Base-by-base conservation (phyloP, 768 basidiomycete species). In the Tricholoma saponaceum region DNA sequence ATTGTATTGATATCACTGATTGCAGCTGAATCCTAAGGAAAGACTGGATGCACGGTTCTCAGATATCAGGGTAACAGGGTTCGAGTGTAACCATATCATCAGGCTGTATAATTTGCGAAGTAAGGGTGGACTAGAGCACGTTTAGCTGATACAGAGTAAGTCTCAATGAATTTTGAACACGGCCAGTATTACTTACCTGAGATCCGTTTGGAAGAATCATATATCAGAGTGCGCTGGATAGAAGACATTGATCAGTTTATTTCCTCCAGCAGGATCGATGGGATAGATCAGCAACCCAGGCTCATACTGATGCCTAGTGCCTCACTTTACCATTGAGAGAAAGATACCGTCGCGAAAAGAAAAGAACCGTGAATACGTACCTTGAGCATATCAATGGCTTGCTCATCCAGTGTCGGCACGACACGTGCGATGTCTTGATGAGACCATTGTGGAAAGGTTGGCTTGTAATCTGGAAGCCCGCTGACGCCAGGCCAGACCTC, bases 371-470 rank as follows among this genome's bases (percentile, higher is more conserved):
- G 44, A 25, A 7, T 33, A 46, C 78, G 12, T 58, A 87, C 90
- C 78, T 84, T 82, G 25, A 96, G 75, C 60, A 95, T 71, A 64
- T 96, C 94, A 52, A 92, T 72, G n/a, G 92, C 94, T 55, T 73
- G 76, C 10, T 83, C 81, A 67, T 95, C 93, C 51, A 98, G 73
- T 44, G 82, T 79, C 16, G 85, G 82, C 12, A 95, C 87, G 22
- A 78, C 79, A 68, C 70, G 77, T 66, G 66, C 72, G 28, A 99
- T 74, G 57, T 95, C 89, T 63, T 90, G 87, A 39, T 77, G 74
- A 30, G 83, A 83, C 97, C 97, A 99, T 70, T 93, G 92, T 0
- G 97, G 97, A 83, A 99, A 98, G 8, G 95, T 88, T 4, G 92
- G 70, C 75, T 98, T 98, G 80, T 96, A 98, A 70, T 98, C 97